Evolutionary conservation across 2,329 filamentous ascomycete species (phyloP), one percentile per base, ranked within the genome.

Genomic region (Elsinoe fawcettii): DNA sequence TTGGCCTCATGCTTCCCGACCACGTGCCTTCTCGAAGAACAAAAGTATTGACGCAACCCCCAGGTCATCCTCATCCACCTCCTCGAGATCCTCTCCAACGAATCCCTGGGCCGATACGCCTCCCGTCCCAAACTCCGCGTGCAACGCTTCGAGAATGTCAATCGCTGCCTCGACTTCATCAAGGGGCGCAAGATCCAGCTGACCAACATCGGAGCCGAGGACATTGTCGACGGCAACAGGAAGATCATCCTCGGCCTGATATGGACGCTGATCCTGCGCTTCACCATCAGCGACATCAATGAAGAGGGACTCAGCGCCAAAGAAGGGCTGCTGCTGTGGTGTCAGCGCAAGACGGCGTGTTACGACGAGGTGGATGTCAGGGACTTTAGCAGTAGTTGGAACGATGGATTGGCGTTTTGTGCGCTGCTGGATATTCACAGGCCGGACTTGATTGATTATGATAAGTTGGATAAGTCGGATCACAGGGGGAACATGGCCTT

Each of bases 271-370:
- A 99, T 99, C 85, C 78, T 96, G 63, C 83, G 93, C 53, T 99
- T 99, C 72, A 99, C 93, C 64, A 99, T 99, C 70, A 96, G 87
- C 71, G 93, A 99, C 73, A 99, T 99, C 76, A 97, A 95, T 70
- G 87, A 92, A 72, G 93, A 96, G 78, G 93, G 93, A 63, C 86
- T 97, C 83, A 96, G 92, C 55, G 93, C 93, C 59, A 96, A 97
- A 73, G 93, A 97, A 71, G 93, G 93, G 61, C 75, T 99, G 66
- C 74, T 99, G 58, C 75, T 99, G 22, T 99, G 93, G 93, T 99
- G 93, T 77, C 92, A 99, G 75, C 81, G 93, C 66, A 99, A 99
- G 76, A 99, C 93, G 27, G 93, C 93, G 6, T 99, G 93, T 74
- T 99, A 99, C 71, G 91, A 96, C 60, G 93, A 95, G 69, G 91